Base-by-base conservation (phyloP, 2,329 filamentous ascomycete genomes). In the Microdochium trichocladiopsis region DNA sequence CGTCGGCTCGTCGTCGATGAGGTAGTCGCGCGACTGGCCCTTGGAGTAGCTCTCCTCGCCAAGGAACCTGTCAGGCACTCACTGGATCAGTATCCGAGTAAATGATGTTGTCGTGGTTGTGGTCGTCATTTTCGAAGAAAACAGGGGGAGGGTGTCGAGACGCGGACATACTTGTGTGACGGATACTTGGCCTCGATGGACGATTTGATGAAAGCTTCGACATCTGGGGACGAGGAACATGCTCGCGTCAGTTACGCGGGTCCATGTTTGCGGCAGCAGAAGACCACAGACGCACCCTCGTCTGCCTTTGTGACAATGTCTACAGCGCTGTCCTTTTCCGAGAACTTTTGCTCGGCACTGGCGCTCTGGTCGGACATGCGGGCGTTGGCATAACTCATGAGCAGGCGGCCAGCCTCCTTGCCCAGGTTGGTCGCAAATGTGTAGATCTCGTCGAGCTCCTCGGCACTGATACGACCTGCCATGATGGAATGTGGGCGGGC, bases 291-390 rank as follows among this genome's bases (percentile, higher is more conserved):
- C 68, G 57, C 67, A 87, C 85, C 84, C 68, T 87, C 79, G 63
- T 91, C 87, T 1, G 85, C 87, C 69, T 90, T 81, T 10, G 87
- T 91, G 21, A 91, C 87, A 56, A 91, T 80, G 64, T 91, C 88
- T 11, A 91, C 87, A 1, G 86, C 78, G 63, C 81, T 90, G 58
- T 88, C 83, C 66, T 92, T 92, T 68, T 90, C 85, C 8, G 74
- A 69, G 51, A 78, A 75, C 1, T 61, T 60, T 54, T 75, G 67
- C 45, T 63, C 60, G 6, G 41, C 41, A 53, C 57, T 52, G 47
- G 57, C 52, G 37, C 60, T 66, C 16, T 62, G 61, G 36, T 69
- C 71, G 10, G 68, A 70, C 59, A 78, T 79, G 31, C 84, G 76
- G 56, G 74, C 65, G 57, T 78, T 74, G n/a, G 84, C 80, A 12